Evolutionary conservation across 2,329 filamentous ascomycete species (phyloP).

Genomic region (Monascus ruber): DNA sequence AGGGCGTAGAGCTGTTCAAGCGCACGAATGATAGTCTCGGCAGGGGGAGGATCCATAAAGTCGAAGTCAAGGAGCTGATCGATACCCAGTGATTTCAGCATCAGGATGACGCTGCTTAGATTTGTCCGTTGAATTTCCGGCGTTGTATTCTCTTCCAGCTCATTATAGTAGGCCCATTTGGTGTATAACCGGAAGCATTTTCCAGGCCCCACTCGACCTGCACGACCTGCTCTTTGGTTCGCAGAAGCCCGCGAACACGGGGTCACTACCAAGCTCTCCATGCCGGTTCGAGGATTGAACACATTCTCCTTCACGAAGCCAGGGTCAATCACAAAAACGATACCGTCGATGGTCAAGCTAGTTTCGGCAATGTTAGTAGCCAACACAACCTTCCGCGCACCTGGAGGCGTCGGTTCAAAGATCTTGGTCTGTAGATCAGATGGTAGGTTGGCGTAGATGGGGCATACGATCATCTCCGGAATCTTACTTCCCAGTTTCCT

Average conservation of each 20-base stretch:
- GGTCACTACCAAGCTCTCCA: conserved; percentile 83
- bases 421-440: conserved; percentile 86
- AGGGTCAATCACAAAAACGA: conserved; percentile 90
- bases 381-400: conserved; percentile 78
- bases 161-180: conserved; percentile 86
- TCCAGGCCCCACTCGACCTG: conserved; percentile 80
- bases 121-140: conserved; percentile 91
- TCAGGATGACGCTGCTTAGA: conserved; percentile 69
- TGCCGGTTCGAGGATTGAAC: conserved; percentile 81
- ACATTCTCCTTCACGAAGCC: conserved; percentile 94
- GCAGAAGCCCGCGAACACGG: conserved; percentile 86
- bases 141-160: conserved; percentile 82
- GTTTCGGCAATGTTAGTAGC: conserved; percentile 98
- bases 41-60: conserved; percentile 87
- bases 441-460: conserved; percentile 88
- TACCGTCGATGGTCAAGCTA: conserved; percentile 86
- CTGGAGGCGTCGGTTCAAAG: conserved; percentile 81
- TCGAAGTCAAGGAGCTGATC: conserved; percentile 89
- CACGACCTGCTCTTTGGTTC: conserved; percentile 84
- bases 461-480: conserved; percentile 78
- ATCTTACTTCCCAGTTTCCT: conserved; percentile 75
- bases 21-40: conserved; percentile 77
- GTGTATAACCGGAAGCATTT: conserved; percentile 93
- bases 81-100: conserved; percentile 82
- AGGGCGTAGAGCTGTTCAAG: conserved; percentile 86